Evolutionary conservation across 2,329 filamentous ascomycete species (phyloP).

Genomic region (Pezicula rhizophila): DNA sequence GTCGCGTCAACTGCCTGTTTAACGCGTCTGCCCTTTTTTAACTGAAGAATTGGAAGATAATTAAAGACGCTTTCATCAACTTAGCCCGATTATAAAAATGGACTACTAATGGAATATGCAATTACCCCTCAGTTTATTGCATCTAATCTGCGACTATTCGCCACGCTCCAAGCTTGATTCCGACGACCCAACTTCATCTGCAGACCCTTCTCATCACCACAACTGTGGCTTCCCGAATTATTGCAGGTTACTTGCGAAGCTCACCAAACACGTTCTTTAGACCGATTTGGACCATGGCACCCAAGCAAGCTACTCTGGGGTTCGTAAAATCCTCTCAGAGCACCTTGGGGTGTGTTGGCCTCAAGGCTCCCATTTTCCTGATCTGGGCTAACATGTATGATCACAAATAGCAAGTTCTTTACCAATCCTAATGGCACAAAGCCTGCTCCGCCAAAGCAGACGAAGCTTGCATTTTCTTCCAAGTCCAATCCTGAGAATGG

Average conservation of each 20-base stretch:
- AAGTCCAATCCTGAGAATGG: constrained; percentile 34
- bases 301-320: constrained; percentile 72
- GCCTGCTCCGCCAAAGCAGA: constrained; percentile 62
- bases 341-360: constrained; percentile 60
- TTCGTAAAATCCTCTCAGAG: constrained; percentile 73
- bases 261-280: constrained; percentile 12
- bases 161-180: neutral
- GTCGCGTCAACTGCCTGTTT: too few relatives aligned
- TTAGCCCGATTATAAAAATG: too few relatives aligned
- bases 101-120: too few relatives aligned
- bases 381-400: constrained; percentile 10
- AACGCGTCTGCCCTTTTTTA: too few relatives aligned
- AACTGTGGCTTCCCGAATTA: constrained; percentile 26
- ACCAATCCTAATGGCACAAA: constrained; percentile 56
- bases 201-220: neutral
- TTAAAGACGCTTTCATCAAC: too few relatives aligned
- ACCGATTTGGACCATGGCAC: constrained; percentile 24
- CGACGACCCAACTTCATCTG: too few relatives aligned
- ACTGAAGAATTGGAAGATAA: too few relatives aligned
- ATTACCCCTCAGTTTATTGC: too few relatives aligned
- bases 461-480: constrained; percentile 70
- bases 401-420: constrained; percentile 72
- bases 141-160: too few relatives aligned
- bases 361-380: constrained; percentile 9
- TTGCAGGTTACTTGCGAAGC: constrained; percentile 7